Base-by-base conservation (phyloP, 768 basidiomycete species). In the Termitomyces sp. region DNA sequence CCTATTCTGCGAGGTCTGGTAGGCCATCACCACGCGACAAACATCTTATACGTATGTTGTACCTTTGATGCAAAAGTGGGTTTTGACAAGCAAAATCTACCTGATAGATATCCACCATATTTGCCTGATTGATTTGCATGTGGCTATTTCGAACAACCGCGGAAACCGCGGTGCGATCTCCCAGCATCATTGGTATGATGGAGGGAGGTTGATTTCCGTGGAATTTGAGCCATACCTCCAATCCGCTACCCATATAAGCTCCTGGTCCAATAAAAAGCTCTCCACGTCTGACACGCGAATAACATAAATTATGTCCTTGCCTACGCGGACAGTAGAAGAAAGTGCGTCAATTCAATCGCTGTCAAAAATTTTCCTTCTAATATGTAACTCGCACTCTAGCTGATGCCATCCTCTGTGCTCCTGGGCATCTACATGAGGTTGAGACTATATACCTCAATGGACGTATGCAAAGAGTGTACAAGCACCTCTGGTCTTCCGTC, bases 401-500 rank as follows among this genome's bases (percentile, higher is more conserved):
- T 65, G 79, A 83, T 51, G 72, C 70, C 36, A 72, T 83, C 42
- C 74, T 84, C 53, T 79, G 77, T 49, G 77, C 76, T 47, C 77
- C 79, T 31, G 81, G 81, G 55, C 74, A 69, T 54, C 65, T 79
- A 5, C 83, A 82, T 67, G 84, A 86, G 66, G 70, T 79, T 29
- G 80, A 86, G 66, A 76, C 73, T 7, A 67, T 70, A 38, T 53
- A 81, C 40, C 71, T 87, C 51, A 79, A 86, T 51, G 84, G 82
- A 12, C 74, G 81, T 55, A 68, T 80, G 6, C 73, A 81, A 53
- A 78, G 77, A 59, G 81, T 81, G 17, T 88, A 86, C 74, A 86
- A 85, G 73, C 80, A 83, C 65, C 73, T 85, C 1, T 84, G 76
- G 76, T 79, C 80, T 7, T 82, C 81, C 6, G 66, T 86, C 20